phyloP scores from a whole-genome alignment of 257 asterid species.

The Plantago major region DNA sequence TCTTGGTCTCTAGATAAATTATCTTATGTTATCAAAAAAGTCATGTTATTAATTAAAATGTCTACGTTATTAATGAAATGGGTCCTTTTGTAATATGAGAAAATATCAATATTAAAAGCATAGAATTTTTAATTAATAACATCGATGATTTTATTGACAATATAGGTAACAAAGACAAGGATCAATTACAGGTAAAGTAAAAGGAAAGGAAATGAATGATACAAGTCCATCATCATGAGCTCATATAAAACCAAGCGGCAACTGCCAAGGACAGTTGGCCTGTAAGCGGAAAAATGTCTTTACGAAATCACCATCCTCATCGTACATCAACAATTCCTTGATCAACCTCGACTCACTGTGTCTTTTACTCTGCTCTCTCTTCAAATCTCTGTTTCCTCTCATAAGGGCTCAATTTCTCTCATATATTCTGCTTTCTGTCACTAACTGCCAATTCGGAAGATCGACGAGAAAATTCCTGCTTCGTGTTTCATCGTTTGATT shows the following conservation, averaged over 20 bases:
- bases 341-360: conserved; percentile 44
- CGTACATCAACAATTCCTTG: conserved; percentile 30
- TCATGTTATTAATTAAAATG: too few relatives aligned
- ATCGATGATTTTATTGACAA: too few relatives aligned
- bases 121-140: too few relatives aligned
- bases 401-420: conserved; percentile 13
- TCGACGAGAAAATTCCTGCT: conserved; percentile 15
- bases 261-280: conserved; percentile 36
- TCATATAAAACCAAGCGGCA: conserved; percentile 20
- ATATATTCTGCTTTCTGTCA: conserved; percentile 9
- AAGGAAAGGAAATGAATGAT: neutral
- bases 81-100: too few relatives aligned
- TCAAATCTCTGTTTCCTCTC: conserved; percentile 44
- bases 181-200: neutral
- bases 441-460: conserved; percentile 16
- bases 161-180: neutral
- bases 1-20: too few relatives aligned
- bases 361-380: conserved; percentile 23
- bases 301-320: conserved; percentile 4
- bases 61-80: too few relatives aligned
- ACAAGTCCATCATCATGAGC: neutral
- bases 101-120: too few relatives aligned
- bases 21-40: too few relatives aligned
- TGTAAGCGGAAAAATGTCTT: conserved; percentile 18
- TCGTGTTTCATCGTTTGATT: conserved; percentile 25